Conservation (phyloP, 208 protist species). For the Acanthamoeba lenticulata region DNA sequence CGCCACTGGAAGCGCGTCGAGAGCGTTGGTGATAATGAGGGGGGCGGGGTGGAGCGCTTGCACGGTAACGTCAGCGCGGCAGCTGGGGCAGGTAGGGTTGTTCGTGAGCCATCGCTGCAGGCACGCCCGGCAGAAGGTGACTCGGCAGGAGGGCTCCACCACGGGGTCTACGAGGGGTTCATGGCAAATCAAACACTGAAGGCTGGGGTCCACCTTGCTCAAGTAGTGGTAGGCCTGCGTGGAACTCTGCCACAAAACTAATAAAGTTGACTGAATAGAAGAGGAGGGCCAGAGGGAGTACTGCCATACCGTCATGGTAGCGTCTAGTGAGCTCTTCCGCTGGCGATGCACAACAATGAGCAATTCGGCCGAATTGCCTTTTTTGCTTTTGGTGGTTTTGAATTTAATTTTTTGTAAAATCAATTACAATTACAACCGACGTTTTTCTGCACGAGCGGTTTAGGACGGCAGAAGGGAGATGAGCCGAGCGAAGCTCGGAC, state of each 20-base stretch:
- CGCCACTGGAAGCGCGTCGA: neutral
- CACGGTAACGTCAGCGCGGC: neutral
- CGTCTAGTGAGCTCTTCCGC: too few species aligned
- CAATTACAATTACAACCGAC: too few species aligned
- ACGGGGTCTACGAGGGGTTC: neutral
- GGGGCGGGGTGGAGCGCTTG: neutral
- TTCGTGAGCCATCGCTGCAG: neutral
- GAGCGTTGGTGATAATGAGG: neutral
- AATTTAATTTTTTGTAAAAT: too few species aligned
- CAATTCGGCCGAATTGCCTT: too few species aligned
- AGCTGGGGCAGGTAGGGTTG: neutral
- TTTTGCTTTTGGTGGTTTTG: too few species aligned
- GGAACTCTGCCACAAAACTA: neutral
- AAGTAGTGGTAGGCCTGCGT: neutral
- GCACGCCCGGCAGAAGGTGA: neutral
- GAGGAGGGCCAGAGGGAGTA: too few species aligned
- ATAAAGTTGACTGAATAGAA: neutral
- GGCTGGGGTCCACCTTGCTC: neutral
- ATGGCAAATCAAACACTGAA: neutral
- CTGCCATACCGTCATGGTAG: too few species aligned
- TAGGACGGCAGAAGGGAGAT: neutral
- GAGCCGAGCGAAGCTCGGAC: neutral
- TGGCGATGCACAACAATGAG: too few species aligned
- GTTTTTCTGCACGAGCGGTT: too few species aligned
- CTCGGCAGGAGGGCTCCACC: neutral